Conservation (phyloP, 768 basidiomycete genomes). For the Rhizopogon sp. region DNA sequence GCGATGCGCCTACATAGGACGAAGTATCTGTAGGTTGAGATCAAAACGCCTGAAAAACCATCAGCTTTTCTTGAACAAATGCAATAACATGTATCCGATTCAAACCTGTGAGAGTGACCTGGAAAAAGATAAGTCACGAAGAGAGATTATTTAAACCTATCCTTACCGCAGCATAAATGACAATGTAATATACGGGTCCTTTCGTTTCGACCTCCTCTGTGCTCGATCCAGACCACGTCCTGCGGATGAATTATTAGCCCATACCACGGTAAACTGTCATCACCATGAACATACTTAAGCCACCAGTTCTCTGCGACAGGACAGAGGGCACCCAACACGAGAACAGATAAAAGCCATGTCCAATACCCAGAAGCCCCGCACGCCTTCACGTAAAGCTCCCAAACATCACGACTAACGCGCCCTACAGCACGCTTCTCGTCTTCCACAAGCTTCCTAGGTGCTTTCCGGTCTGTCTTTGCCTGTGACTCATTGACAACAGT, state of each 20-base stretch:
- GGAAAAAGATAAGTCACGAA: slow-evolving; percentile 19
- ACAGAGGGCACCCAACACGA: slow-evolving; percentile 53
- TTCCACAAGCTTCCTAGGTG: slow-evolving; percentile 79
- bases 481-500: slow-evolving; percentile 35
- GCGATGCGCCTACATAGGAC: slow-evolving; percentile 54
- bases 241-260: slow-evolving; percentile 18
- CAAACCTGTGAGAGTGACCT: slow-evolving; percentile 31
- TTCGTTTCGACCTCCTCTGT: slow-evolving; percentile 33
- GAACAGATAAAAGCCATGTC: slow-evolving; percentile 46
- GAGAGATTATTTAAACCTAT: background rate
- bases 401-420: slow-evolving; percentile 60
- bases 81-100: background rate
- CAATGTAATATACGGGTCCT: slow-evolving; percentile 42
- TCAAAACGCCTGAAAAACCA: slow-evolving; percentile 38
- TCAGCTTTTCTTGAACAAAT: slow-evolving; percentile 1
- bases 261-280: slow-evolving; percentile 3
- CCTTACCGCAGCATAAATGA: slow-evolving; percentile 62
- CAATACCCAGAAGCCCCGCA: slow-evolving; percentile 52
- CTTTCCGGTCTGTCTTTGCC: slow-evolving; percentile 36
- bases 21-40: slow-evolving; percentile 54
- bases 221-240: slow-evolving; percentile 55
- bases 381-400: slow-evolving; percentile 52
- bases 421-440: slow-evolving; percentile 76
- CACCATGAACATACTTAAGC: slow-evolving; percentile 39
- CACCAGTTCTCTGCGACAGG: slow-evolving; percentile 74